Conservation (phyloP, 257 asterid genomes). For the Parsonsia alboflavescens region DNA sequence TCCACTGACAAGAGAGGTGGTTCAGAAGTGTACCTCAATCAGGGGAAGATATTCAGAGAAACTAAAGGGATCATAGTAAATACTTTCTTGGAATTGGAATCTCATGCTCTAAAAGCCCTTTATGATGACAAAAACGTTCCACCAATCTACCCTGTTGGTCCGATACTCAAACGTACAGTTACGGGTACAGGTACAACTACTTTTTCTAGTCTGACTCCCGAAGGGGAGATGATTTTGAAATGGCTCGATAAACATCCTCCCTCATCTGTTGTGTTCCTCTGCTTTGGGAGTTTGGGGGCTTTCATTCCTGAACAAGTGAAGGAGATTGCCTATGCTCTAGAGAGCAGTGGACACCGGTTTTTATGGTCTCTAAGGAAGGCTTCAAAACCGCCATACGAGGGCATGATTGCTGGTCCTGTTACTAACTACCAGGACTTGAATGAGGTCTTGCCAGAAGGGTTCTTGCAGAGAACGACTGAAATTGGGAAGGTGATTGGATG, state of each 20-base stretch:
- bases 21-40: background rate
- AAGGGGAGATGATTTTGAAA: background rate
- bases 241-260: constrained; percentile 7
- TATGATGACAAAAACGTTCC: background rate
- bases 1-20: constrained; percentile 7
- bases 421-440: constrained; percentile 12
- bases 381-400: background rate
- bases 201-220: background rate
- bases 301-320: constrained; percentile 9
- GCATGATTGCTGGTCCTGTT: background rate
- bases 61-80: constrained; percentile 22
- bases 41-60: constrained; percentile 2
- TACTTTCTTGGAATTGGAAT: constrained; percentile 18
- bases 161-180: background rate
- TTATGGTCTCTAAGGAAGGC: constrained; percentile 20
- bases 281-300: constrained; percentile 22
- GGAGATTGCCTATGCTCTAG: constrained; percentile 13
- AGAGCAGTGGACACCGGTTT: background rate
- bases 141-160: constrained; percentile 15
- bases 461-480: constrained; percentile 33
- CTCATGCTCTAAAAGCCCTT: constrained; percentile 5
- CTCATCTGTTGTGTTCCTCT: constrained; percentile 9
- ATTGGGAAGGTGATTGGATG: constrained; percentile 55
- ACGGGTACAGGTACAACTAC: too few species aligned
- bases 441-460: constrained; percentile 44